Percentiles rank a stretch among this genome's conserved stretches.
Evolutionary conservation across 352 stramenopile genomes (phyloP).

Genomic region (Phytophthora podocarpi): DNA sequence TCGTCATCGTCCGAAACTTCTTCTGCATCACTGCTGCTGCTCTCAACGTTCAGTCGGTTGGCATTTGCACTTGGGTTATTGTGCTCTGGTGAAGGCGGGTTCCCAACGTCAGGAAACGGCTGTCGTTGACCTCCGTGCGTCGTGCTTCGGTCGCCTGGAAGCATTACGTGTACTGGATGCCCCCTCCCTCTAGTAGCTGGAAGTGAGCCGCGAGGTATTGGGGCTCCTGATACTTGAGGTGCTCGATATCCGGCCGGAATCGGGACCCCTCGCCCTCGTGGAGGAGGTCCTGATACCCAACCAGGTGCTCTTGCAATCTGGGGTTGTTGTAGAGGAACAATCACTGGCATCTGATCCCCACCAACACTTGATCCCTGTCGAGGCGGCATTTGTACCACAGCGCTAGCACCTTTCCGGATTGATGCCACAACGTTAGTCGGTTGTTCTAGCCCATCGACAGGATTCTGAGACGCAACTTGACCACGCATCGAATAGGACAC

Average conservation of each 20-base stretch:
- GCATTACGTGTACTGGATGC: constrained; percentile 21
- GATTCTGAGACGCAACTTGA: constrained; percentile 7
- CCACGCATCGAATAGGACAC: constrained; percentile 43
- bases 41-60: constrained; percentile 11
- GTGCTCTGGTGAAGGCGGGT: background rate
- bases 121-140: constrained; percentile 18
- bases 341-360: constrained; percentile 1
- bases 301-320: constrained; percentile 33
- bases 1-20: constrained; percentile 45
- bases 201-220: constrained; percentile 20
- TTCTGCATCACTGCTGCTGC: constrained; percentile 12
- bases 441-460: constrained; percentile 16
- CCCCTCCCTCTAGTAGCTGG: constrained; percentile 23
- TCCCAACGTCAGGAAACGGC: constrained; percentile 9
- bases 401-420: constrained; percentile 8
- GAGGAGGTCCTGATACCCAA: constrained; percentile 22
- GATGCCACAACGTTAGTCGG: background rate
- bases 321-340: constrained; percentile 29
- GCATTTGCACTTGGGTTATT: background rate
- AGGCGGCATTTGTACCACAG: constrained; percentile 3
- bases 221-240: background rate
- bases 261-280: constrained; percentile 30
- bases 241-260: constrained; percentile 17
- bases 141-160: constrained; percentile 9
- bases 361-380: constrained; percentile 6